These are phyloP conservation scores for Cephalotrichum gorgonifer DNA, from an alignment of 2,329 filamentous ascomycete species.

Conservation along the genomic window DNA sequence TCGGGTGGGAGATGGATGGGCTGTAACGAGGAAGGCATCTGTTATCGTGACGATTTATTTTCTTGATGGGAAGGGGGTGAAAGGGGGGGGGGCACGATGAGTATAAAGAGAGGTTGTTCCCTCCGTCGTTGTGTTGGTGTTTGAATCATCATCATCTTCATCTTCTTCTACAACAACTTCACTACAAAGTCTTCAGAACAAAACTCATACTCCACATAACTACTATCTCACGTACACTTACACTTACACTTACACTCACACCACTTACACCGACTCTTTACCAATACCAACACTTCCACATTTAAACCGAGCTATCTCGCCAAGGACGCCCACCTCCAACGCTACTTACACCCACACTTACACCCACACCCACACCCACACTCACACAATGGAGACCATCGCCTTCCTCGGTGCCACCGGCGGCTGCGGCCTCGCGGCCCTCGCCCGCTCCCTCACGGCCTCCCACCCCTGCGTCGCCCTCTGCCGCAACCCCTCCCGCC, in stretches of 20 bases:
- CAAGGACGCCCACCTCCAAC: background rate
- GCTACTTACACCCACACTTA: background rate
- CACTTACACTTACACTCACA: background rate
- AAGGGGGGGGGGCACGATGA: background rate
- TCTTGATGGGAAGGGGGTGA: background rate
- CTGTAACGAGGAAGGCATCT: too few relatives aligned
- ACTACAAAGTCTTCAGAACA: background rate
- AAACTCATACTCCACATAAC: background rate
- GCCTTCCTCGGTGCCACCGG: slow-evolving; percentile 44
- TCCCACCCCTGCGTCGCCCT: slow-evolving; percentile 37
- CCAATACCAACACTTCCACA: background rate
- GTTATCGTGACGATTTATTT: too few relatives aligned
- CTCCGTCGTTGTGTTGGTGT: background rate
- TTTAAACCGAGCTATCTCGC: background rate
- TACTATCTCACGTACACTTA: too few relatives aligned
- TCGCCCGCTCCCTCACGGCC: slow-evolving; percentile 32
- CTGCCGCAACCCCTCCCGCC: slow-evolving; percentile 38
- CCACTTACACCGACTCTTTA: background rate
- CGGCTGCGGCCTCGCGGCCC: slow-evolving; percentile 35
- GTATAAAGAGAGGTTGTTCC: background rate
- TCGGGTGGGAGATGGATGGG: background rate
- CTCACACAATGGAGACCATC: slow-evolving; percentile 21
- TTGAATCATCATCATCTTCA: background rate
- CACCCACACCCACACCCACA: background rate
- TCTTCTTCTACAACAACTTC: background rate